Evolutionary conservation across 2,329 filamentous ascomycete species (phyloP), one percentile per base, ranked within the genome.

Genomic region (Ceratocystis huliohia): DNA sequence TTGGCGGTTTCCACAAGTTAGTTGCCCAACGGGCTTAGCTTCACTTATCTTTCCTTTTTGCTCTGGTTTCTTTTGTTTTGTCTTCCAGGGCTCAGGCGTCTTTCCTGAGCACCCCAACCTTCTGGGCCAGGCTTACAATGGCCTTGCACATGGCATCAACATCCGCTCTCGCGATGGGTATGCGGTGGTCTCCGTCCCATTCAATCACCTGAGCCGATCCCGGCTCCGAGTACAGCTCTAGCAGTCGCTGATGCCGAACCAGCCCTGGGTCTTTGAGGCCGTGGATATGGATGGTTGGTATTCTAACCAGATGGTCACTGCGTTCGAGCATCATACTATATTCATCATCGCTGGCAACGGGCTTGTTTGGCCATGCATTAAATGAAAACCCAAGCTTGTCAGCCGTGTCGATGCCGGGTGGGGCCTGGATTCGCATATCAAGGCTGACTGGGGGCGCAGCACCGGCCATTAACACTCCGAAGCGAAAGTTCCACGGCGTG

Each of bases 111-210:
- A 65, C 63, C 28, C 66, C 66, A 5, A 61, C 13, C 28, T 66
- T 67, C 56, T 66, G 76, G 3, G 81, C 81, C 46, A 84, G 72
- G 28, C 78, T 75, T 45, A 84, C 73, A 37, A 86, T 81, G 61
- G 79, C 77, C 10, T 77, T 74, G 10, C 82, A 77, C 10, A 88
- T 76, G 8, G 74, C 77, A 62, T 82, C 78, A 2, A 91, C 86
- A 74, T 91, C 88, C 37, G 74, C 76, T 25, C 76, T 78, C 77
- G 88, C 88, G 68, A 92, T 80, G 1, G 88, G 87, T 62, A 93
- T 78, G 5, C 88, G 77, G 73, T 93, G 89, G 1, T 79, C 80
- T 0, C 87, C 88, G 67, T 89, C 81, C 89, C 88, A 92, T 73
- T 91, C 86, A 1, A 92, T 73, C 59, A 91, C 69, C 48, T 75